phyloP scores from a whole-genome alignment of 1,284 basidiomycete genomes.

The Blastosporella zonata region DNA sequence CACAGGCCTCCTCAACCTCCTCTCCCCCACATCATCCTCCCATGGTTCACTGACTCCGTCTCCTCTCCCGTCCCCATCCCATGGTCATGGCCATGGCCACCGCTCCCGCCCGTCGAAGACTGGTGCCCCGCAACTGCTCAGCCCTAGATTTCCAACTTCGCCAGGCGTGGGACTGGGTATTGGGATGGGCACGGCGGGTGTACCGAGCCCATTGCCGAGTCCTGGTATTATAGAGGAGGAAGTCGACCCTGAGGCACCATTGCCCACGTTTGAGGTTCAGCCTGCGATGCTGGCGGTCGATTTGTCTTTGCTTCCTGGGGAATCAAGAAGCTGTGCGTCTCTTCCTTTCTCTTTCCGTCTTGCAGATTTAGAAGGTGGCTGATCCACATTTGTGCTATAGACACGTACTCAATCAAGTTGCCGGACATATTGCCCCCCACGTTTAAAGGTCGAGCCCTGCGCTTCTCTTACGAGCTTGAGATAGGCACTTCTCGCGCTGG shows the following conservation, averaged over 20 bases:
- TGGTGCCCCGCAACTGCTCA: neutral
- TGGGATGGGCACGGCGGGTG: slow-evolving; percentile 25
- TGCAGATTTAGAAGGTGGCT: too few relatives aligned
- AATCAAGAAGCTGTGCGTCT: slow-evolving; percentile 76
- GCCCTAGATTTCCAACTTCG: slow-evolving; percentile 11
- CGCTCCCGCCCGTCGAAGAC: neutral
- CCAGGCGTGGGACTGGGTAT: slow-evolving; percentile 18
- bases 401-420: slow-evolving; percentile 73
- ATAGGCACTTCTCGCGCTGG: slow-evolving; percentile 80
- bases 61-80: slow-evolving; percentile 6
- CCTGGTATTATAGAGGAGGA: slow-evolving; percentile 32
- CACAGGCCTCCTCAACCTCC: slow-evolving; percentile 51
- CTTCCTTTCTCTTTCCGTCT: neutral
- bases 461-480: slow-evolving; percentile 86
- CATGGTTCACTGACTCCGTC: slow-evolving; percentile 2
- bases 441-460: slow-evolving; percentile 79
- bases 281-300: slow-evolving; percentile 87
- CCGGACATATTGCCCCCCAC: slow-evolving; percentile 87
- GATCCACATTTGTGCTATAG: slow-evolving; percentile 42
- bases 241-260: slow-evolving; percentile 60
- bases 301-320: slow-evolving; percentile 70
- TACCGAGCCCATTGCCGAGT: slow-evolving; percentile 12
- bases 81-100: neutral
- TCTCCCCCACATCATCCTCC: slow-evolving; percentile 37
- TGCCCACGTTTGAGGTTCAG: slow-evolving; percentile 81